These are phyloP conservation scores for Thielaviopsis euricoi DNA, from an alignment of 2,329 filamentous ascomycete genomes.

Conservation along the genomic window DNA sequence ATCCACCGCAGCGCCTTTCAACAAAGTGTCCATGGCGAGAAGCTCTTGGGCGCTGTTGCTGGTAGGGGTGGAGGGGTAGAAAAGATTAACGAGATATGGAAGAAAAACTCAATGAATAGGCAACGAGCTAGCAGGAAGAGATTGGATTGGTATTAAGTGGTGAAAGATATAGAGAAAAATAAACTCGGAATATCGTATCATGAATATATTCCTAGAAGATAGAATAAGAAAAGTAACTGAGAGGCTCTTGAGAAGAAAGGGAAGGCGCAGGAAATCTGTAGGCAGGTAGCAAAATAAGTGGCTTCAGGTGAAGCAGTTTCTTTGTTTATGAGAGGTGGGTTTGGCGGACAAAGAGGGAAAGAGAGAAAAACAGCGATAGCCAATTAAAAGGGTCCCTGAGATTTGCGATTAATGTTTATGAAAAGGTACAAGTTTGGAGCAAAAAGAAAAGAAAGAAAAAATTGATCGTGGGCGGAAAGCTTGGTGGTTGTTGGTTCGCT, in stretches of 20 bases:
- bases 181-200: neutral
- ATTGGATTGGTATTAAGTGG: neutral
- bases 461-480: neutral
- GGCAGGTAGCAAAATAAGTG: neutral
- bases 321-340: neutral
- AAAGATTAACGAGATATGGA: neutral
- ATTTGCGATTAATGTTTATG: neutral
- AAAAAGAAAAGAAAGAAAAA: neutral
- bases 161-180: neutral
- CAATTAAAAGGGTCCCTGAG: too few species aligned
- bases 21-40: constrained; percentile 4
- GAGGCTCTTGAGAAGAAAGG: neutral
- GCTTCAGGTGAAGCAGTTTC: neutral
- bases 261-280: neutral
- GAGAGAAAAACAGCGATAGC: neutral
- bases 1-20: constrained; percentile 9
- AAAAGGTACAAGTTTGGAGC: neutral
- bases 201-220: too few species aligned
- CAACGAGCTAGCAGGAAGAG: neutral
- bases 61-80: neutral
- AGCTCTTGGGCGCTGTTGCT: neutral
- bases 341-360: neutral
- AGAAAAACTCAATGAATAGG: neutral
- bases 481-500: neutral
- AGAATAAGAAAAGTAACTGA: neutral